Evolutionary conservation across 2,329 filamentous ascomycete species (phyloP), one percentile per base, ranked within the genome.

Genomic region (Fusarium marasasianum): DNA sequence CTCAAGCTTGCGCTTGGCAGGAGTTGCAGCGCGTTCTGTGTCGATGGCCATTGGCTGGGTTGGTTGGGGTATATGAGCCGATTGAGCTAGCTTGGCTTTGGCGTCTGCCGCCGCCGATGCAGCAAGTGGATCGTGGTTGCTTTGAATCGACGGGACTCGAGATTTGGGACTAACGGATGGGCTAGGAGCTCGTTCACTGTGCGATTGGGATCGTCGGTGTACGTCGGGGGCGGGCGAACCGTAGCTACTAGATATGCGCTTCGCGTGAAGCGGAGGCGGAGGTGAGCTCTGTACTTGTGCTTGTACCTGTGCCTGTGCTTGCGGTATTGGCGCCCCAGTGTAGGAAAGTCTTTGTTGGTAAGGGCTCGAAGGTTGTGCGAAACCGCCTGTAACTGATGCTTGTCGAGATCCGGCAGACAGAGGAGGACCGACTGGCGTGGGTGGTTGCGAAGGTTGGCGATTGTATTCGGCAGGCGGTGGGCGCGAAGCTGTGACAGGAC

Each of bases 141-240:
- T 87, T 66, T 84, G 84, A 43, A 89, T 79, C 75, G 87, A 89
- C 44, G 87, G 84, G 22, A 91, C 84, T 72, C 89, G 87, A 41
- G 93, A 94, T 83, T 94, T 95, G 37, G 94, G 94, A 80, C 93
- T 96, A 57, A 96, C 90, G 78, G 93, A 95, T 60, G 92, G 81
- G 80, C 91, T 94, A 56, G 88, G 86, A 70, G 93, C 93, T 77
- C 92, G 89, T 63, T 94, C 92, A 72, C 87, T 87, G 55, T 87
- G 86, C 48, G 88, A 87, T 66, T 87, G 84, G 48, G 87, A 86
- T 79, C 88, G 82, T 81, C 84, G 84, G 71, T 85, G 85, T 48
- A 83, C 80, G 70, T 86, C 84, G 44, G 80, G 77, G 26, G 78
- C 77, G 24, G 82, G 79, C 41, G 83, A 82, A 58, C 87, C 87